Evolutionary conservation across 768 basidiomycete genomes (phyloP).

Genomic region (Kondoa subrosea): DNA sequence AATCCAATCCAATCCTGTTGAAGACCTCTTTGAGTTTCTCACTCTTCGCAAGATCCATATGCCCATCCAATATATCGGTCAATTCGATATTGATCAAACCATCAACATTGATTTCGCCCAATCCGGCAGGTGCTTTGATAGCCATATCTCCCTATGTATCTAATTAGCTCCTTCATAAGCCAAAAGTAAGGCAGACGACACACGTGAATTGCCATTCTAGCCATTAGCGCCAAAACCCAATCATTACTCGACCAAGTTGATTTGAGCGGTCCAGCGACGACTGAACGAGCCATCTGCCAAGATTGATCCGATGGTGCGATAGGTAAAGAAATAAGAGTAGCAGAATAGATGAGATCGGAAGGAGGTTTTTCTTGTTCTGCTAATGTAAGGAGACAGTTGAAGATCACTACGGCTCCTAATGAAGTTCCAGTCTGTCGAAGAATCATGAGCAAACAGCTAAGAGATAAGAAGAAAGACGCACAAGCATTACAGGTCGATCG

Average conservation of each 20-base stretch:
- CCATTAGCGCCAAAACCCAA: constrained; percentile 22
- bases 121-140: background rate
- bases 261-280: constrained; percentile 32
- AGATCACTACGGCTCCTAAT: constrained; percentile 33
- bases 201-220: constrained; percentile 12
- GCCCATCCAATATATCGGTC: background rate
- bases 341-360: constrained; percentile 34
- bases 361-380: constrained; percentile 18
- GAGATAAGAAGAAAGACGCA: constrained; percentile 20
- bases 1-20: no score
- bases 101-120: background rate
- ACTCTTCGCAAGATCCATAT: background rate
- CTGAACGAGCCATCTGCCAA: constrained; percentile 32
- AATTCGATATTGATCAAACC: background rate
- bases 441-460: background rate
- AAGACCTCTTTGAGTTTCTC: background rate
- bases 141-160: background rate
- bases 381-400: constrained; percentile 20
- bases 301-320: constrained; percentile 31
- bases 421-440: constrained; percentile 34
- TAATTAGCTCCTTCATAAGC: background rate
- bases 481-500: constrained; percentile 35
- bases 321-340: constrained; percentile 36
- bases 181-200: background rate
- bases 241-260: constrained; percentile 31